Evolutionary conservation across 345 rosid species (phyloP).

Genomic region (Melastoma malabathricum): DNA sequence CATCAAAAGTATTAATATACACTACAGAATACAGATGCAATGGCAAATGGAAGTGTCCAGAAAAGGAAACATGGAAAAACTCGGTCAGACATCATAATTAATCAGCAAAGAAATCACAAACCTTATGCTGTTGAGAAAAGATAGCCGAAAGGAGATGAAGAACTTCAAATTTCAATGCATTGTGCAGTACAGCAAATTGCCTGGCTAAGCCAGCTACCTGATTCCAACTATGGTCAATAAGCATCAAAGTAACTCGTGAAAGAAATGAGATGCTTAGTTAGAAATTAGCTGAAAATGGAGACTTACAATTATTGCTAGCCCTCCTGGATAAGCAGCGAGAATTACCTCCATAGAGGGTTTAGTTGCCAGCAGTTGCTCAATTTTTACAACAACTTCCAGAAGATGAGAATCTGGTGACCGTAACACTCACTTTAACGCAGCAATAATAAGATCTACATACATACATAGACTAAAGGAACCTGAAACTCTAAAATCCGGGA

Average conservation of each 20-base stretch:
- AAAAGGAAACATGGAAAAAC: background rate
- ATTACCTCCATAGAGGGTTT: conserved; percentile 30
- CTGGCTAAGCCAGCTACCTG: conserved; percentile 50
- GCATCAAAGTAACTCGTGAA: background rate
- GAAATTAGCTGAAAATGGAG: background rate
- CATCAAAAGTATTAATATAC: no score
- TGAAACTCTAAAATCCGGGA: background rate
- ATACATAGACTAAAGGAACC: background rate
- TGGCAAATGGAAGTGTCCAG: background rate
- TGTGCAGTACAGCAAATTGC: conserved; percentile 75
- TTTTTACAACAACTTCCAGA: conserved; percentile 61
- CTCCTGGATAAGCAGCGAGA: conserved; percentile 21
- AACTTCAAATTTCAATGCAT: conserved; percentile 66
- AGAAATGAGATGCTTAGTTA: background rate
- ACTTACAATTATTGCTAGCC: conserved; percentile 58
- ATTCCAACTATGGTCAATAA: background rate
- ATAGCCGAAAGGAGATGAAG: conserved; percentile 67
- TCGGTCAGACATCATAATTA: background rate
- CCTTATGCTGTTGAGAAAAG: conserved; percentile 47
- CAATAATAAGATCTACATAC: background rate
- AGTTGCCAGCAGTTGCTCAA: conserved; percentile 39
- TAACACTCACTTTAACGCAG: conserved; percentile 3
- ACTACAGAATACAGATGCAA: no score
- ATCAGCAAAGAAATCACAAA: conserved; percentile 10
- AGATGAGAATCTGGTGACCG: conserved; percentile 46